A percentile compares a stretch with the other conserved stretches of the same genome.
Conservation (phyloP, 2,329 filamentous ascomycete species). For the Xylaria sp. region DNA sequence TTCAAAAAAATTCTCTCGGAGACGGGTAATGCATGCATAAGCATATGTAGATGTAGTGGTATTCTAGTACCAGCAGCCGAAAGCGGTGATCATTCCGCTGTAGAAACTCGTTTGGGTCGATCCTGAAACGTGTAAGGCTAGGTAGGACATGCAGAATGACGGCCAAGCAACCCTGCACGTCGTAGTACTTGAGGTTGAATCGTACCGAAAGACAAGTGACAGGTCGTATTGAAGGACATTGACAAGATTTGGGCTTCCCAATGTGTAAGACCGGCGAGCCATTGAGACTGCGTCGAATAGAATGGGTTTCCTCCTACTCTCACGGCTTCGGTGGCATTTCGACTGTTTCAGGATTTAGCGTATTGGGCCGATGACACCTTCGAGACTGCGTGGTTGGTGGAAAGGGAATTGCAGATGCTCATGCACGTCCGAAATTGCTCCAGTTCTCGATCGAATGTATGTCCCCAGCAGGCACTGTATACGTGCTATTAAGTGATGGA, state of each 20-base stretch:
- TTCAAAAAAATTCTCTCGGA: background rate
- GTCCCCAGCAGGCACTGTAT: background rate
- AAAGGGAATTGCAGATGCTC: conserved; percentile 7
- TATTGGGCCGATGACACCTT: conserved; percentile 2
- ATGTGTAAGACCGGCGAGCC: background rate
- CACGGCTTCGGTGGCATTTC: background rate
- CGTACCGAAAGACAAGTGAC: background rate
- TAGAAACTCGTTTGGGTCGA: background rate
- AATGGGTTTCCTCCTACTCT: background rate
- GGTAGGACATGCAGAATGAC: background rate
- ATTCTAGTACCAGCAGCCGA: background rate
- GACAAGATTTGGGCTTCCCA: background rate
- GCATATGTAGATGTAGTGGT: background rate
- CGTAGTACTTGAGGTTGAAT: background rate
- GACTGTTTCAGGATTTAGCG: conserved; percentile 9
- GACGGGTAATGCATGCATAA: background rate
- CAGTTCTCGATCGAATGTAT: background rate
- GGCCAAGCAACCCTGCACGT: background rate
- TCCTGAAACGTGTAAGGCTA: conserved; percentile 12
- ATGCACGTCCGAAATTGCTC: background rate
- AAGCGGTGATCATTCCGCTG: background rate
- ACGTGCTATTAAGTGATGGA: background rate
- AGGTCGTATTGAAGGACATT: background rate
- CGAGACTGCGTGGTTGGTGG: conserved; percentile 3
- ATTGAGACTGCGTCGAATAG: background rate